phyloP scores from a whole-genome alignment of 2,329 filamentous ascomycete genomes.

The Hortaea sp. region DNA sequence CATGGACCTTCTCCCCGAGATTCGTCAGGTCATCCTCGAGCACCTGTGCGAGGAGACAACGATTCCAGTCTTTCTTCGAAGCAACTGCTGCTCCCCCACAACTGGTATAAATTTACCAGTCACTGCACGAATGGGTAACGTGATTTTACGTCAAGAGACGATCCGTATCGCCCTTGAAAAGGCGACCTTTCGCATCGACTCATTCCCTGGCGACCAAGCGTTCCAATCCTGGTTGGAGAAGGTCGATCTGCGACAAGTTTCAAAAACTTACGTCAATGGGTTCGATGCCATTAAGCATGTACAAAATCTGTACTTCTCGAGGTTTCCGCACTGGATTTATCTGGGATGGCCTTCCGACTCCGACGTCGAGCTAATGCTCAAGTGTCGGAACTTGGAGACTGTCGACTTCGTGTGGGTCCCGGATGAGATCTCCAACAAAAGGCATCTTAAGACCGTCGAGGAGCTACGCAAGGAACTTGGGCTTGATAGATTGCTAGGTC shows the following conservation, averaged over 20 bases:
- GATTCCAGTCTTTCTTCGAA: neutral
- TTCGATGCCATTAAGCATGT: constrained; percentile 10
- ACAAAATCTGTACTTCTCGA: constrained; percentile 9
- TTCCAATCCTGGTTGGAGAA: constrained; percentile 5
- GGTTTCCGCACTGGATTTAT: constrained; percentile 2
- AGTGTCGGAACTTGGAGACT: constrained; percentile 6
- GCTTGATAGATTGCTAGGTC: constrained; percentile 1
- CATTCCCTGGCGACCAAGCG: constrained; percentile 1
- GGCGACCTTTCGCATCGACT: constrained; percentile 4
- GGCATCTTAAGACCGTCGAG: neutral
- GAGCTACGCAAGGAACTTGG: constrained; percentile 1
- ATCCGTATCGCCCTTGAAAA: constrained; percentile 2
- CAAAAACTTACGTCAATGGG: constrained; percentile 3
- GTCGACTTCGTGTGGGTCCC: neutral
- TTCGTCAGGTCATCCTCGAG: neutral
- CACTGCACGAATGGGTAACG: constrained; percentile 2
- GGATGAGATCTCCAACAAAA: no score
- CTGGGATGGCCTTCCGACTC: constrained; percentile 4
- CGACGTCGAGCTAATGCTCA: constrained; percentile 8
- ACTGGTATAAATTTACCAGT: constrained; percentile 2
- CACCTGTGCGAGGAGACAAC: neutral
- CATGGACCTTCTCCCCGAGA: neutral
- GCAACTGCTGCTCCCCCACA: neutral
- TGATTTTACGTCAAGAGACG: constrained; percentile 2
- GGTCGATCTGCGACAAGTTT: neutral